phyloP scores from a whole-genome alignment of 2,329 filamentous ascomycete species.

The Clonostachys chloroleuca region DNA sequence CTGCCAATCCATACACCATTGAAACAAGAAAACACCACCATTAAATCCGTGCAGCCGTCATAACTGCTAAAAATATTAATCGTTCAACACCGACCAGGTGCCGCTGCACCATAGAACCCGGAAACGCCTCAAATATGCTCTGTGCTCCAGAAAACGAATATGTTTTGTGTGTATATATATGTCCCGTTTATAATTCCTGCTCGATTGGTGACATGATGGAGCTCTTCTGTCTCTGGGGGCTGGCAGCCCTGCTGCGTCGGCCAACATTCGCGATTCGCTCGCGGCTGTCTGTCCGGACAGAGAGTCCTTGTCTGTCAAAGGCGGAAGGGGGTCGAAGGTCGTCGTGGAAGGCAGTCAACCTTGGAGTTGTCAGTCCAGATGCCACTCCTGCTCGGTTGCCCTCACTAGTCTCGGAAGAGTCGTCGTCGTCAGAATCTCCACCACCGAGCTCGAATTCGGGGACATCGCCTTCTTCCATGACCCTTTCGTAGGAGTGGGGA shows the following conservation, averaged over 20 bases:
- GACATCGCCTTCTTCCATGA: constrained; percentile 75
- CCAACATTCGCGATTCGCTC: constrained; percentile 64
- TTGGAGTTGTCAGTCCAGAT: constrained; percentile 66
- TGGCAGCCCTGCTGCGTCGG: constrained; percentile 50
- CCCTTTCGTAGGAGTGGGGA: constrained; percentile 68
- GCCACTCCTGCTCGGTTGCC: constrained; percentile 51
- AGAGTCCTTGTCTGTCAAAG: constrained; percentile 67
- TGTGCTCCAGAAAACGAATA: neutral
- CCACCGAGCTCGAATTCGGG: constrained; percentile 76
- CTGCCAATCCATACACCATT: too few species aligned
- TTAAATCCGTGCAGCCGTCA: too few species aligned
- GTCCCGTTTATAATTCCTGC: constrained; percentile 23
- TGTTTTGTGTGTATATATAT: neutral
- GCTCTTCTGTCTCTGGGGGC: constrained; percentile 56
- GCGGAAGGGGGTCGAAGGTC: constrained; percentile 33
- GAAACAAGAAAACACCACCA: too few species aligned
- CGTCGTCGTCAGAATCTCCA: constrained; percentile 59
- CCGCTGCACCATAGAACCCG: neutral
- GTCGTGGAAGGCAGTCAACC: constrained; percentile 47
- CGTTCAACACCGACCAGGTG: neutral
- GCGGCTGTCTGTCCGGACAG: constrained; percentile 79
- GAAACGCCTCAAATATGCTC: neutral
- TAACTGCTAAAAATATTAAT: too few species aligned
- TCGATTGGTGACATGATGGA: constrained; percentile 46
- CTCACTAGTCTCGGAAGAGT: constrained; percentile 58